These are phyloP conservation scores for Vaccinium myrtillus DNA, from an alignment of 148 eudicot species.

Conservation along the genomic window DNA sequence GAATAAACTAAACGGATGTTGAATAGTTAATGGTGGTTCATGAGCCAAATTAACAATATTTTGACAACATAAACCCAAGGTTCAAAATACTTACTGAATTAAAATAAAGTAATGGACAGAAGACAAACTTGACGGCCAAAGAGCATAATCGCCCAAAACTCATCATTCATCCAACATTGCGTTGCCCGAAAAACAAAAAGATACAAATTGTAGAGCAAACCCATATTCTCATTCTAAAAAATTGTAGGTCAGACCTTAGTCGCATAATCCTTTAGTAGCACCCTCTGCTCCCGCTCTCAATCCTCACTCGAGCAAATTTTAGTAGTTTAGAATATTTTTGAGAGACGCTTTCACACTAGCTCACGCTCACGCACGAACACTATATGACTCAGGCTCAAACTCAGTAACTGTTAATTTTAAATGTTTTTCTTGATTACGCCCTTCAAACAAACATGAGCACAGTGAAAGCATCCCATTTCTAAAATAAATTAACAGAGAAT, in stretches of 20 bases:
- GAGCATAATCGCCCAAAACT: neutral
- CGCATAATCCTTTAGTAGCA: no score
- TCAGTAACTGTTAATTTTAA: neutral
- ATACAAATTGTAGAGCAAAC: neutral
- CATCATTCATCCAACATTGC: neutral
- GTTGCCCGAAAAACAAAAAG: neutral
- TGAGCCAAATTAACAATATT: no score
- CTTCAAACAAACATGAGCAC: neutral
- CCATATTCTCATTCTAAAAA: neutral
- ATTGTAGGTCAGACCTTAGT: neutral
- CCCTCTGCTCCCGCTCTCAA: no score
- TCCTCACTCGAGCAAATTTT: no score
- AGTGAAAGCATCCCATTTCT: neutral
- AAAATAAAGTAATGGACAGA: neutral
- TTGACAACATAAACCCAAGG: neutral
- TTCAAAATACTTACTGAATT: neutral
- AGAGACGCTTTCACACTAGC: no score
- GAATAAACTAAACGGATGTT: no score
- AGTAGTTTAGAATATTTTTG: no score
- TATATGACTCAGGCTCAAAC: neutral
- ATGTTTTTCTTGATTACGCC: neutral
- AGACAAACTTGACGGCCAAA: neutral
- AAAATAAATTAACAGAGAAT: neutral
- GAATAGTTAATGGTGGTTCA: no score
- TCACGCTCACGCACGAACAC: no score